phyloP scores from a whole-genome alignment of 306 rosid species.

The Glycine tomentella region DNA sequence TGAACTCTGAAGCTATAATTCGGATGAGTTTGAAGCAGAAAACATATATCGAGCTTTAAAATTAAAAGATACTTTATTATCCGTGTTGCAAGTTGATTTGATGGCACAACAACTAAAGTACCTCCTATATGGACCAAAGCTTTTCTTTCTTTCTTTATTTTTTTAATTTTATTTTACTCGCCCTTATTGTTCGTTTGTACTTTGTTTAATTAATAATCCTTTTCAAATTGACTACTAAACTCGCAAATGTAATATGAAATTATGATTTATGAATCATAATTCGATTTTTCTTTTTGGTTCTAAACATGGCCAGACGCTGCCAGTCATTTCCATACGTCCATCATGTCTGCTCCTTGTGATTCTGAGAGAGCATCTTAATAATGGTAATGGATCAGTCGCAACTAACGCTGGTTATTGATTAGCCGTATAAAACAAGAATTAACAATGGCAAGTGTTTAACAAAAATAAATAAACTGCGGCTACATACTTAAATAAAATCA shows the following conservation, averaged over 20 bases:
- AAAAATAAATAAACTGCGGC: too few species aligned
- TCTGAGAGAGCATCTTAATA: not conserved
- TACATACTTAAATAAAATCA: too few species aligned
- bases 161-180: not conserved
- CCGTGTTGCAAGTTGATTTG: not conserved
- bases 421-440: not conserved
- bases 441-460: not conserved
- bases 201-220: not conserved
- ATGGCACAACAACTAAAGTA: not conserved
- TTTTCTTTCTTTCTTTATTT: not conserved
- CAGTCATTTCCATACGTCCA: not conserved
- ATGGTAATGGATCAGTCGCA: not conserved
- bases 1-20: not conserved
- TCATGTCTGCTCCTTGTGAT: not conserved
- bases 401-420: not conserved
- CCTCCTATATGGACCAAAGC: not conserved
- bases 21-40: not conserved
- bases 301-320: not conserved
- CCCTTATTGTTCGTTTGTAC: not conserved
- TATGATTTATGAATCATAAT: not conserved
- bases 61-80: not conserved
- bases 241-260: not conserved
- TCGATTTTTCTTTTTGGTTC: not conserved
- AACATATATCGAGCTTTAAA: not conserved
- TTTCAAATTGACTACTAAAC: not conserved